Percentiles rank a stretch among this genome's conserved stretches.
These are phyloP conservation scores for Melampsora abietis-canadensis DNA, from an alignment of 1,284 basidiomycete species.

Conservation along the genomic window DNA sequence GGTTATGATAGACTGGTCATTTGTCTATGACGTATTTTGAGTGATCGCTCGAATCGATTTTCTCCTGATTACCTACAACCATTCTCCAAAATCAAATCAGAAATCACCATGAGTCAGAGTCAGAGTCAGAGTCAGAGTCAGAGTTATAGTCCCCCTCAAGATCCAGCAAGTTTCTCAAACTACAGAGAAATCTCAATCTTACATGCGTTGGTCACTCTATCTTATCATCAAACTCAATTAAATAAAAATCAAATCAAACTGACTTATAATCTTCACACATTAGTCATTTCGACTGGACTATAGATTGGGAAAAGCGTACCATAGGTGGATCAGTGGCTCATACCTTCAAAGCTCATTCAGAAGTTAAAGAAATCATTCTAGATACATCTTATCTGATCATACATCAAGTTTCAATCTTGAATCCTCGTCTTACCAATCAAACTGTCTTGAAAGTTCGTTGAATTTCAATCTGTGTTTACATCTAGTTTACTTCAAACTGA, in stretches of 20 bases:
- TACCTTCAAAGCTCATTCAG: constrained; percentile 61
- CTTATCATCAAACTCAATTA: not conserved
- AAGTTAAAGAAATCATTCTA: constrained; percentile 64
- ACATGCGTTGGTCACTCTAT: constrained; percentile 19
- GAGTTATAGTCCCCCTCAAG: constrained; percentile 31
- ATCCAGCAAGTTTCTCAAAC: constrained; percentile 37
- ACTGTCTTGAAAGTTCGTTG: constrained; percentile 16
- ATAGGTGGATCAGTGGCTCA: constrained; percentile 74
- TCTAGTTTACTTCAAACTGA: not conserved
- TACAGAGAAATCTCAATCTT: constrained; percentile 33
- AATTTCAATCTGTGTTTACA: not conserved
- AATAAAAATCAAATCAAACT: not conserved
- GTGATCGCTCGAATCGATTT: no score
- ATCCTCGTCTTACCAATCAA: constrained; percentile 11
- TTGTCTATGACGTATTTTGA: no score
- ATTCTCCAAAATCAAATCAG: no score
- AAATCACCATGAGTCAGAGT: no score
- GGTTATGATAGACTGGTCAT: no score
- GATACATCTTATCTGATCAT: constrained; percentile 51
- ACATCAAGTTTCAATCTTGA: constrained; percentile 45
- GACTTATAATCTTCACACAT: no score
- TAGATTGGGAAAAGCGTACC: constrained; percentile 70
- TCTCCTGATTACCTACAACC: no score
- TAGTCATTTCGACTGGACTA: constrained; percentile 67
- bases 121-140: not conserved